Percentiles rank a stretch among this genome's conserved stretches.
Conservation (phyloP, 2,329 filamentous ascomycete genomes). For the Teratosphaeria viscida region DNA sequence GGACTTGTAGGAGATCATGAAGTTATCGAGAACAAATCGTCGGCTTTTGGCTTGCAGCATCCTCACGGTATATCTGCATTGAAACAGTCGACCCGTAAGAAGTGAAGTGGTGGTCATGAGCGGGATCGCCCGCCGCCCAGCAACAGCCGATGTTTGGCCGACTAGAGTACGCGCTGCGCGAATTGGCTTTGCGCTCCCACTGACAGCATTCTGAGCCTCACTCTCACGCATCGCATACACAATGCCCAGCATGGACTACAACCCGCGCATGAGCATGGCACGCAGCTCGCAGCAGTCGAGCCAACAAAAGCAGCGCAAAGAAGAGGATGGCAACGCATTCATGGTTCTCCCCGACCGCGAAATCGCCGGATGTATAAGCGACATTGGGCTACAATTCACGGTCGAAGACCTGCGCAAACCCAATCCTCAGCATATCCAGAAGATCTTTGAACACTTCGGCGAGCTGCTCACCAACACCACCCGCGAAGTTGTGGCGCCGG, state of each 20-base stretch:
- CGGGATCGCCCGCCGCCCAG: not conserved
- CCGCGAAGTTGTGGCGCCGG: conserved; percentile 83
- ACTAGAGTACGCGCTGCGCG: not conserved
- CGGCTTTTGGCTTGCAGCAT: too few species aligned
- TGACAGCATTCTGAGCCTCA: not conserved
- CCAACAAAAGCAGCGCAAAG: conserved; percentile 31
- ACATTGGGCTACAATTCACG: conserved; percentile 86
- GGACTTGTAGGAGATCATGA: too few species aligned
- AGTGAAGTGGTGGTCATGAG: not conserved
- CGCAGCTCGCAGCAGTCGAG: conserved; percentile 28
- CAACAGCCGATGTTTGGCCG: not conserved
- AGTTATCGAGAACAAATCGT: too few species aligned
- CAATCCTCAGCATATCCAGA: conserved; percentile 87
- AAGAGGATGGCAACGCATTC: conserved; percentile 39
- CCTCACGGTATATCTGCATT: too few species aligned
- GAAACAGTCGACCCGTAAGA: not conserved
- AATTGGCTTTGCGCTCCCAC: not conserved
- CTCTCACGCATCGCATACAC: not conserved
- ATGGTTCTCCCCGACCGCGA: conserved; percentile 55
- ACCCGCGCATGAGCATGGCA: conserved; percentile 42
- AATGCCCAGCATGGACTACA: conserved; percentile 36
- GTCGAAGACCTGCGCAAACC: conserved; percentile 84
- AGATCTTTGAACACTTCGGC: conserved; percentile 96
- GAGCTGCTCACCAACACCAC: conserved; percentile 90
- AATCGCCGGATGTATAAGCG: conserved; percentile 93